These are phyloP conservation scores for Hippophae rhamnoides DNA, from an alignment of 306 rosid genomes.

Conservation along the genomic window DNA sequence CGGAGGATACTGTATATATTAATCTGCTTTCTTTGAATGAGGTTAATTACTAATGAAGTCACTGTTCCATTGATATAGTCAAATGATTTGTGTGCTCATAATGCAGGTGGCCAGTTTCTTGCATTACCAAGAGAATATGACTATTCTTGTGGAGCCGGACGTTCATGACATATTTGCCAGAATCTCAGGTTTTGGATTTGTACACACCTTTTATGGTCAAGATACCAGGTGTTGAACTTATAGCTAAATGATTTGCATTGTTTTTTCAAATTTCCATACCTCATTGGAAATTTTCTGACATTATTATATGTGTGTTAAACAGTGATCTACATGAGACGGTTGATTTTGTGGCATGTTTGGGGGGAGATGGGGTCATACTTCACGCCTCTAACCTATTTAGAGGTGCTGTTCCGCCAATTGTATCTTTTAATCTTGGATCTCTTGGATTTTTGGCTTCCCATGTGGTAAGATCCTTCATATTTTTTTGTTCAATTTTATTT, in stretches of 20 bases:
- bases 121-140: conserved; percentile 83
- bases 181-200: conserved; percentile 93
- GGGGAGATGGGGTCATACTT: conserved; percentile 97
- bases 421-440: conserved; percentile 95
- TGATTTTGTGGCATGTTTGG: conserved; percentile 97
- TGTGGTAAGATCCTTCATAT: conserved; percentile 41
- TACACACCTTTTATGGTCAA: conserved; percentile 90
- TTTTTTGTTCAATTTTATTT: conserved; percentile 15
- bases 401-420: conserved; percentile 87
- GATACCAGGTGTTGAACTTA: conserved; percentile 62
- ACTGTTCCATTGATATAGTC: background rate
- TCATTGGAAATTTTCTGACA: conserved; percentile 24
- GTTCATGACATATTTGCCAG: conserved; percentile 89
- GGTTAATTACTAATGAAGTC: too few species aligned
- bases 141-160: conserved; percentile 83
- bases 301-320: conserved; percentile 29
- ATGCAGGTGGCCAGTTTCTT: conserved; percentile 72
- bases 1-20: too few species aligned
- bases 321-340: conserved; percentile 94
- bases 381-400: conserved; percentile 89
- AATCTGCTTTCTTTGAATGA: too few species aligned
- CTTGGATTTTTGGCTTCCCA: conserved; percentile 97
- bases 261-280: conserved; percentile 11
- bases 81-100: background rate
- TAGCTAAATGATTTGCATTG: conserved; percentile 16